phyloP scores from a whole-genome alignment of 139 green algal species.

The Chlorella sp. region DNA sequence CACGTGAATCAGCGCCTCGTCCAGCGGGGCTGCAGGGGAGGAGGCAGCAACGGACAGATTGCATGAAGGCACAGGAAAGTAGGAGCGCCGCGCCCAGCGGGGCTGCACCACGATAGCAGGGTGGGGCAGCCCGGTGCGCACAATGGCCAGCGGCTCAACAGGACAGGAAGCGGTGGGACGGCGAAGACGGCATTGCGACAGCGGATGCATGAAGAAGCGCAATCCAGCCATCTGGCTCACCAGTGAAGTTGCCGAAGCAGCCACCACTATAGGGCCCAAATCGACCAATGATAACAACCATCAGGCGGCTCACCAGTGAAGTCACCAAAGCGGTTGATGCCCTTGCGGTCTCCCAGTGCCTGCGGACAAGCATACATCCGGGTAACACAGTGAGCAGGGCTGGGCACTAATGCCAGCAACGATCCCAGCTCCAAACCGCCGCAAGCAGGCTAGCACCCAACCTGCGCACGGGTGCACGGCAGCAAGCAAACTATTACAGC shows the following conservation, averaged over 20 bases:
- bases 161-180: no score
- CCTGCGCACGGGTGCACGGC: neutral
- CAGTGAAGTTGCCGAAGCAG: slow-evolving; percentile 94
- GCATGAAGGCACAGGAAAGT: no score
- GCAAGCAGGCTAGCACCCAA: neutral
- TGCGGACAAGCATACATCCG: slow-evolving; percentile 29
- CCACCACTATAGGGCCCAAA: no score
- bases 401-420: no score
- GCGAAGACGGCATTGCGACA: no score
- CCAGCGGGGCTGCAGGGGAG: slow-evolving; percentile 75
- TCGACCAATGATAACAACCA: no score
- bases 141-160: no score
- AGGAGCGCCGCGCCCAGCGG: no score
- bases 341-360: slow-evolving; percentile 93
- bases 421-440: neutral
- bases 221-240: neutral
- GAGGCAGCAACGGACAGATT: no score
- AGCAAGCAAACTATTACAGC: neutral
- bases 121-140: no score
- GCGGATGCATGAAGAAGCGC: no score
- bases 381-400: neutral
- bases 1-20: slow-evolving; percentile 95
- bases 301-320: slow-evolving; percentile 76
- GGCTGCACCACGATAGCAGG: no score
- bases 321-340: slow-evolving; percentile 96